Evolutionary conservation across 257 asterid species (phyloP).

Genomic region (Solanum chilense): DNA sequence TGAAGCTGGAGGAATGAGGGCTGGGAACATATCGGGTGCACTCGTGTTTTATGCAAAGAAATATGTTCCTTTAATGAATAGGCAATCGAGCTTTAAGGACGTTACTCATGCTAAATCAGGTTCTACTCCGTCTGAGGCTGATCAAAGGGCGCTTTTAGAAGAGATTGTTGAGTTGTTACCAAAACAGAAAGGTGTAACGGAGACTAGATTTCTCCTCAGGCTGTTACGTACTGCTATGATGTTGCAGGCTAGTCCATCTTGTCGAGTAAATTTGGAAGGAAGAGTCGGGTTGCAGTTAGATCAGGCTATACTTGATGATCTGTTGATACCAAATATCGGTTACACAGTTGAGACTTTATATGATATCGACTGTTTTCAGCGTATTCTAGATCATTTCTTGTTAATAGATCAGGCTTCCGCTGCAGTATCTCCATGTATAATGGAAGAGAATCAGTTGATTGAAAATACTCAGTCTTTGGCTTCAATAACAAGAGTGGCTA

Average conservation of each 20-base stretch:
- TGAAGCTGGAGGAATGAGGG: conserved; percentile 54
- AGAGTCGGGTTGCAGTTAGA: conserved; percentile 72
- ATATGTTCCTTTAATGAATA: conserved; percentile 65
- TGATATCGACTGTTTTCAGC: conserved; percentile 79
- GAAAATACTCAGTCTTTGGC: conserved; percentile 34
- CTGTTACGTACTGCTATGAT: conserved; percentile 62
- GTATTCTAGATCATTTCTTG: conserved; percentile 82
- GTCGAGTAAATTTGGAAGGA: conserved; percentile 67
- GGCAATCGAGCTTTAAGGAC: conserved; percentile 64
- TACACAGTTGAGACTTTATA: conserved; percentile 55
- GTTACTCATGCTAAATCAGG: conserved; percentile 23
- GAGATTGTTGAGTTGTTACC: conserved; percentile 74
- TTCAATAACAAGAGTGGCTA: conserved; percentile 71
- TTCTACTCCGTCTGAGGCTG: conserved; percentile 69
- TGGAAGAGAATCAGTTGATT: conserved; percentile 39
- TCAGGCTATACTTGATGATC: conserved; percentile 58
- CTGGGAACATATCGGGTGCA: conserved; percentile 59
- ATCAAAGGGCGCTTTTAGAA: conserved; percentile 67
- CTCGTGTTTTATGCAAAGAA: conserved; percentile 65
- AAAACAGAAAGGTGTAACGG: conserved; percentile 45
- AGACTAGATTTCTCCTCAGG: conserved; percentile 62
- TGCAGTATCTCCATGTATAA: conserved; percentile 50
- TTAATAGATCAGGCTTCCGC: conserved; percentile 43
- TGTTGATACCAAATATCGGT: conserved; percentile 62
- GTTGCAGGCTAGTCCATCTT: conserved; percentile 46